Percentiles rank a stretch among this genome's conserved stretches.
phyloP scores from a whole-genome alignment of 352 stramenopile genomes.

The Paralagenidium karlingii region DNA sequence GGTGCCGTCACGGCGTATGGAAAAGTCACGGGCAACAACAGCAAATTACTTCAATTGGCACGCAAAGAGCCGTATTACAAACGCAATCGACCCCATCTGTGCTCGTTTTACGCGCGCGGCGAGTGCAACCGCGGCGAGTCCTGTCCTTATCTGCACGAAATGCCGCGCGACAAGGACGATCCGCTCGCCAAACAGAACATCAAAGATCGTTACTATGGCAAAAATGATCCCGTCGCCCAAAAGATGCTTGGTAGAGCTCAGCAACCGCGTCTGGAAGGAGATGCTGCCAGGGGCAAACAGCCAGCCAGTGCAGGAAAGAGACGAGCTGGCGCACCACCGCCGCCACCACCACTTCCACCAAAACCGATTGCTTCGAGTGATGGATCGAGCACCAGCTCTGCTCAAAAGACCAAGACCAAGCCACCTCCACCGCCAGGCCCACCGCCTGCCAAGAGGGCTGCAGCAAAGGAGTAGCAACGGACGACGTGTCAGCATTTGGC shows the following conservation, averaged over 20 bases:
- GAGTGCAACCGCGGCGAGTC: constrained; percentile 88
- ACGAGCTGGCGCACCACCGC: constrained; percentile 10
- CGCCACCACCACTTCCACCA: constrained; percentile 19
- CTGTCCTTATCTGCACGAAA: constrained; percentile 93
- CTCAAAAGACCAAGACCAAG: constrained; percentile 49
- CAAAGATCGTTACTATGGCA: constrained; percentile 90
- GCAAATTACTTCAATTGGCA: constrained; percentile 72
- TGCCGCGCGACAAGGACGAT: constrained; percentile 87
- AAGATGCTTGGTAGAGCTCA: constrained; percentile 71
- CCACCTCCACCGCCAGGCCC: constrained; percentile 46
- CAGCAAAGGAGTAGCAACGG: constrained; percentile 20
- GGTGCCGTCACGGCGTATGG: constrained; percentile 79
- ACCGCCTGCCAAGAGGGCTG: constrained; percentile 12
- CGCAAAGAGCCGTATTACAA: constrained; percentile 86
- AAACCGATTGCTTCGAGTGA: constrained; percentile 5
- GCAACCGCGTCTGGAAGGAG: constrained; percentile 1
- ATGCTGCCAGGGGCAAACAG: constrained; percentile 13
- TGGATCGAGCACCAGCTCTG: constrained; percentile 12
- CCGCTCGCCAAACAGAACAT: constrained; percentile 94
- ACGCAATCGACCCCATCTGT: constrained; percentile 86
- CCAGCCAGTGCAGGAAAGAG: constrained; percentile 1
- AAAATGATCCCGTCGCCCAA: constrained; percentile 86
- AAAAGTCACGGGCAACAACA: constrained; percentile 56
- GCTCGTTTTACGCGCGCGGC: constrained; percentile 91
- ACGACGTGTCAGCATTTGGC: constrained; percentile 9